These are phyloP conservation scores for Durotheca rogersii DNA, from an alignment of 495 filamentous ascomycete genomes.

Conservation along the genomic window DNA sequence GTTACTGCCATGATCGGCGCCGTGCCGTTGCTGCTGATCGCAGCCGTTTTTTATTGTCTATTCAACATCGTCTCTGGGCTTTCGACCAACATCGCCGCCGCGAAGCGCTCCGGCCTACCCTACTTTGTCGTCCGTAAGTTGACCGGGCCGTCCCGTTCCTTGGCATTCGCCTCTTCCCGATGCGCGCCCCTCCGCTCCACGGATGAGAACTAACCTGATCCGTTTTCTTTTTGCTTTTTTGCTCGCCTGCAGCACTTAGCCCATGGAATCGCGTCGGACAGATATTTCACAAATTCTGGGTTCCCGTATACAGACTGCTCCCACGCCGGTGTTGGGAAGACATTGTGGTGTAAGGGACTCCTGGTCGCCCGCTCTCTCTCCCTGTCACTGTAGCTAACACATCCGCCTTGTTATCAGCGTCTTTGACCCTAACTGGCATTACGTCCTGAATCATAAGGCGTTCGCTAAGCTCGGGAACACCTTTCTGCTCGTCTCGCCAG, in stretches of 20 bases:
- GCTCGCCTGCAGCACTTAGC: slow-evolving; percentile 36
- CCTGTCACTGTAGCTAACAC: neutral
- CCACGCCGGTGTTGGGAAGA: slow-evolving; percentile 47
- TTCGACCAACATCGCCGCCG: slow-evolving; percentile 42
- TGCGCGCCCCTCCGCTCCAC: no score
- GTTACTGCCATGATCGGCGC: slow-evolving; percentile 9
- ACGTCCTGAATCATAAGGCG: slow-evolving; percentile 33
- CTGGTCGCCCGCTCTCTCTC: slow-evolving; percentile 1
- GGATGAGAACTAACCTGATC: no score
- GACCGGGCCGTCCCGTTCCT: neutral
- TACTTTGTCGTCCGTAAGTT: slow-evolving; percentile 51
- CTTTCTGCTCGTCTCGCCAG: slow-evolving; percentile 58
- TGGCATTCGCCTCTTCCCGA: no score
- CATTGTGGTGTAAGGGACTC: slow-evolving; percentile 49
- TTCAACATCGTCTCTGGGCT: slow-evolving; percentile 36
- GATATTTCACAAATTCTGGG: slow-evolving; percentile 46
- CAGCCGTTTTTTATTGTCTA: slow-evolving; percentile 16
- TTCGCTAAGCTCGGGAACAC: slow-evolving; percentile 44
- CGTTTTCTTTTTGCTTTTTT: slow-evolving; percentile 1
- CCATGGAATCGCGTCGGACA: slow-evolving; percentile 53
- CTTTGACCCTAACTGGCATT: slow-evolving; percentile 42
- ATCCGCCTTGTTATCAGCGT: slow-evolving; percentile 25
- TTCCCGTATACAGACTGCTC: slow-evolving; percentile 51
- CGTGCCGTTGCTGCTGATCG: slow-evolving; percentile 18
- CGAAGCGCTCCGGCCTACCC: slow-evolving; percentile 46